Percentiles rank a stretch among this genome's conserved stretches.
phyloP scores from a whole-genome alignment of 129 eudicot species.

The Tanacetum coccineum region DNA sequence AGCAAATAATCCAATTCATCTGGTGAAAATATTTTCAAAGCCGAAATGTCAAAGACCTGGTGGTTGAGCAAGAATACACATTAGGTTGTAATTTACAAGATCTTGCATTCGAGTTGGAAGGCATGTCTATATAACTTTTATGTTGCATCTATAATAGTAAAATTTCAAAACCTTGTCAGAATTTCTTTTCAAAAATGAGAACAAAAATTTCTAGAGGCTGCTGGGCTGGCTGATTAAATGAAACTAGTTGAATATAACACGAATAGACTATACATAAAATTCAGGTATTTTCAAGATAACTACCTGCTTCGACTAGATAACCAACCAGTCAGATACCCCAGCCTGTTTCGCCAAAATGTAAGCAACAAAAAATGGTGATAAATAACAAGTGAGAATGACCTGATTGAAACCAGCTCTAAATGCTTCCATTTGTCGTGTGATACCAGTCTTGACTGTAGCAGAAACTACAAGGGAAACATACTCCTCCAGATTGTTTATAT shows the following conservation, averaged over 20 bases:
- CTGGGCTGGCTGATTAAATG: too few species aligned
- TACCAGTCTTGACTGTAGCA: constrained; percentile 71
- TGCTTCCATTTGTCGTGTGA: constrained; percentile 71
- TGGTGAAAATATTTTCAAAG: background rate
- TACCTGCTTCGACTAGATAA: too few species aligned
- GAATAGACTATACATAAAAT: too few species aligned
- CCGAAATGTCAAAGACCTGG: background rate
- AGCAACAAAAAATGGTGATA: background rate
- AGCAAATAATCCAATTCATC: background rate
- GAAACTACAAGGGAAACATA: constrained; percentile 69
- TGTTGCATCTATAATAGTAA: too few species aligned
- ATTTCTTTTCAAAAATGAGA: too few species aligned
- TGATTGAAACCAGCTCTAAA: constrained; percentile 76
- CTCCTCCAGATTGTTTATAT: constrained; percentile 62
- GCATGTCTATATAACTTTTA: background rate
- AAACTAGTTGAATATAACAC: too few species aligned
- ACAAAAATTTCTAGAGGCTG: too few species aligned
- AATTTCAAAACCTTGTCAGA: too few species aligned
- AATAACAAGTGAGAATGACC: constrained; percentile 28
- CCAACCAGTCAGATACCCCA: too few species aligned
- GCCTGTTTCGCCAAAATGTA: too few species aligned
- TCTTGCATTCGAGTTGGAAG: background rate
- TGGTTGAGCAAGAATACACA: background rate
- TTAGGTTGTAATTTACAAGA: background rate
- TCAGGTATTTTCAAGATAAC: too few species aligned